Evolutionary conservation across 345 rosid species (phyloP).

Genomic region (Syzygium aqueum): DNA sequence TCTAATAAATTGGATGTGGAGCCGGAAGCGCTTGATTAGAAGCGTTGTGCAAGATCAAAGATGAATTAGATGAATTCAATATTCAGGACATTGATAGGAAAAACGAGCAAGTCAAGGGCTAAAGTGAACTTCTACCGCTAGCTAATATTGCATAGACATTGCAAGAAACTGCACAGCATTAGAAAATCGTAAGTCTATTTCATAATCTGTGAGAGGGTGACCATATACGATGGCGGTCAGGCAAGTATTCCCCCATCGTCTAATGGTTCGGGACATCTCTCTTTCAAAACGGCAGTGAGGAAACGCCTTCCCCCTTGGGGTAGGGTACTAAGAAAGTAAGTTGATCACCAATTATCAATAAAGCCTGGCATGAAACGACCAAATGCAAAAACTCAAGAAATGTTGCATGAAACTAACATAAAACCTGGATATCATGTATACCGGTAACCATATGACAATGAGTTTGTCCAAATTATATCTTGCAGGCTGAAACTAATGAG

Average conservation of each 20-base stretch:
- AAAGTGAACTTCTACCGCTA: background rate
- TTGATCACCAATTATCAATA: background rate
- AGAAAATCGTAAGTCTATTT: background rate
- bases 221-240: background rate
- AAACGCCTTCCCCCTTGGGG: background rate
- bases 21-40: background rate
- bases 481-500: background rate
- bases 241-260: background rate
- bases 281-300: background rate
- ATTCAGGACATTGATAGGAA: background rate
- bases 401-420: background rate
- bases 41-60: background rate
- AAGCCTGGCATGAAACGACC: background rate
- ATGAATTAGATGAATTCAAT: background rate
- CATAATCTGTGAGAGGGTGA: background rate
- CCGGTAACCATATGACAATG: background rate
- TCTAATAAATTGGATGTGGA: background rate
- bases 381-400: background rate
- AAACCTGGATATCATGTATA: background rate
- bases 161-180: background rate
- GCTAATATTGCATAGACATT: background rate
- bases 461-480: background rate
- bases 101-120: background rate
- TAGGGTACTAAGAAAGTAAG: background rate
- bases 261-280: background rate